A percentile compares a stretch with the other conserved stretches of the same genome.
Evolutionary conservation across 768 basidiomycete genomes (phyloP).

Genomic region (Grammothele lineata): DNA sequence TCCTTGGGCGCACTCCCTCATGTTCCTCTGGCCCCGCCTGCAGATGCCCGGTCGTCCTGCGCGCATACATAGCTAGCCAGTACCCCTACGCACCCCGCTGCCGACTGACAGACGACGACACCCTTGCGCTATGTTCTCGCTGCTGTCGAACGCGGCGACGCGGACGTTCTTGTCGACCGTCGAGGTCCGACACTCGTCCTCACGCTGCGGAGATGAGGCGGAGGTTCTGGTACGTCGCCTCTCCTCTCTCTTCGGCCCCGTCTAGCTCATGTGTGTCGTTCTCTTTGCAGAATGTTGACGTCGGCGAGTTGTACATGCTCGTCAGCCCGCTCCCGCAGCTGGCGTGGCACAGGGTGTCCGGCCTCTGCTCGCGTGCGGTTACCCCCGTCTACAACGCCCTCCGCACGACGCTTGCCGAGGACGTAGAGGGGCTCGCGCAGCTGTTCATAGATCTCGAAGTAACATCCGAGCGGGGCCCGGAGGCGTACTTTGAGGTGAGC

Average conservation of each 20-base stretch:
- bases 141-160: slow-evolving; percentile 10
- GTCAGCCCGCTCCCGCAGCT: slow-evolving; percentile 18
- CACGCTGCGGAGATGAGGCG: not conserved
- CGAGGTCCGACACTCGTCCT: slow-evolving; percentile 6
- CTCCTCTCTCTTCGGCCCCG: too few species aligned
- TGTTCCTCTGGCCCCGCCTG: slow-evolving; percentile 9
- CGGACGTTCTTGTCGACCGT: slow-evolving; percentile 8
- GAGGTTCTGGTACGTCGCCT: slow-evolving; percentile 4
- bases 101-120: not conserved
- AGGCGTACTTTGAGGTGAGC: slow-evolving; percentile 13
- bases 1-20: slow-evolving; percentile 9
- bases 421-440: slow-evolving; percentile 39
- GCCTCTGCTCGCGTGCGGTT: slow-evolving; percentile 20
- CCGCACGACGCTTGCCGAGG: slow-evolving; percentile 31
- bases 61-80: slow-evolving; percentile 3
- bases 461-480: slow-evolving; percentile 1
- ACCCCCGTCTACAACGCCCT: slow-evolving; percentile 29
- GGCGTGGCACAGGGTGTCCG: slow-evolving; percentile 20
- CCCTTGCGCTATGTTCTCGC: slow-evolving; percentile 6
- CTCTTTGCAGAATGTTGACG: not conserved
- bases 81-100: not conserved
- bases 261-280: too few species aligned
- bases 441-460: slow-evolving; percentile 39
- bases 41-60: slow-evolving; percentile 13
- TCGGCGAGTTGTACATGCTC: slow-evolving; percentile 18